Conservation (phyloP, 768 basidiomycete genomes). For the Mycena floridula region DNA sequence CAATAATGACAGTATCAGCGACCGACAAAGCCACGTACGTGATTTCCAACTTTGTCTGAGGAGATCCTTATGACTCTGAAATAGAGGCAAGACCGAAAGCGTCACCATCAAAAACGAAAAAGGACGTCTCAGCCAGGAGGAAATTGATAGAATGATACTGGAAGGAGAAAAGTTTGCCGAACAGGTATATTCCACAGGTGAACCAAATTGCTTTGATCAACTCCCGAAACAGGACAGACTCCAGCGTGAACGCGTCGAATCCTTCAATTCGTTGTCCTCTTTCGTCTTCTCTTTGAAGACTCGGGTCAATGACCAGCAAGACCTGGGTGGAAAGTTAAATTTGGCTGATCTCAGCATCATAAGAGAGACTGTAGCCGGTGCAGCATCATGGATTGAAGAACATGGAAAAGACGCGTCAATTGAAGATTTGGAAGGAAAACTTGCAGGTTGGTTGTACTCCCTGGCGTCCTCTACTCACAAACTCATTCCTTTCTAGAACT, state of each 20-base stretch:
- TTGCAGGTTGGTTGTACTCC: constrained; percentile 29
- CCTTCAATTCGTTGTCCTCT: constrained; percentile 52
- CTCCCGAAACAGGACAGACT: constrained; percentile 35
- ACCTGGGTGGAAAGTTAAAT: constrained; percentile 63
- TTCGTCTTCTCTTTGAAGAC: constrained; percentile 64
- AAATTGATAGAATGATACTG: constrained; percentile 91
- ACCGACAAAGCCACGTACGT: constrained; percentile 90
- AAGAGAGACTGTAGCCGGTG: constrained; percentile 58
- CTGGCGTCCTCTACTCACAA: background rate
- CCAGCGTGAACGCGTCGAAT: constrained; percentile 54
- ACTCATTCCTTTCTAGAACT: constrained; percentile 24
- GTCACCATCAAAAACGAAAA: constrained; percentile 96
- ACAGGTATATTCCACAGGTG: constrained; percentile 3
- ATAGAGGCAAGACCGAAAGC: constrained; percentile 74
- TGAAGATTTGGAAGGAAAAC: constrained; percentile 78
- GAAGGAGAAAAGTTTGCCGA: constrained; percentile 85
- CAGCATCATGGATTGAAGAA: constrained; percentile 71
- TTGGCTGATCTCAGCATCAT: constrained; percentile 56
- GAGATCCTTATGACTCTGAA: constrained; percentile 1
- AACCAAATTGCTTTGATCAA: constrained; percentile 11
- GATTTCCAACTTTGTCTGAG: background rate
- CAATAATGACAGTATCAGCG: constrained; percentile 91
- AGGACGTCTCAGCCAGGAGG: constrained; percentile 80
- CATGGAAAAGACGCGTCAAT: constrained; percentile 54
- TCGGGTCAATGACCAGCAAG: constrained; percentile 66